A percentile compares a stretch with the other conserved stretches of the same genome.
phyloP scores from a whole-genome alignment of 202 grass and related monocot genomes.

The Carex arenaria region DNA sequence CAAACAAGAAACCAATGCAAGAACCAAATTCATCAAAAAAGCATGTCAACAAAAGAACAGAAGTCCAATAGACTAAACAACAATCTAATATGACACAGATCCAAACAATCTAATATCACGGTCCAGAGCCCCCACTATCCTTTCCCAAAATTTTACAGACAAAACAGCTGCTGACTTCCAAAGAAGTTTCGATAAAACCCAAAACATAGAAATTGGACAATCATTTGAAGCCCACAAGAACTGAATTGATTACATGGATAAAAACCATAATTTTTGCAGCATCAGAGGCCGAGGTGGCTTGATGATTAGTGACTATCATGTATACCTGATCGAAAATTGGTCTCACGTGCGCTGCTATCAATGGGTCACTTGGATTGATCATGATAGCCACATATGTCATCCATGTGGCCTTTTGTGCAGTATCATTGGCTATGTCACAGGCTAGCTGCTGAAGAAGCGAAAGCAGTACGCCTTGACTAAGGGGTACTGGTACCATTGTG shows the following conservation, averaged over 20 bases:
- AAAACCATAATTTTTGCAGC: constrained; percentile 44
- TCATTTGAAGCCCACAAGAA: constrained; percentile 79
- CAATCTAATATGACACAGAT: too few relatives aligned
- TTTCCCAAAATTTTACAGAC: constrained; percentile 48
- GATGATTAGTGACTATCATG: constrained; percentile 42
- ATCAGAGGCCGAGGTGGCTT: constrained; percentile 36
- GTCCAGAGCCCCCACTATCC: constrained; percentile 13
- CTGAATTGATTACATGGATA: constrained; percentile 81
- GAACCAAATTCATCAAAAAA: background rate
- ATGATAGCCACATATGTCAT: constrained; percentile 65
- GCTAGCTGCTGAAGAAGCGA: constrained; percentile 90
- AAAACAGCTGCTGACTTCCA: background rate
- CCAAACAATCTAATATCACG: background rate
- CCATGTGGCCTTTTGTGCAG: constrained; percentile 55
- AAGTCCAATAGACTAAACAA: constrained; percentile 13
- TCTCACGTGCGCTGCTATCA: constrained; percentile 57
- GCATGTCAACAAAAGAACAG: background rate
- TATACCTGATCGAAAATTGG: constrained; percentile 90
- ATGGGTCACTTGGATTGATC: constrained; percentile 60
- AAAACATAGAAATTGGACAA: background rate
- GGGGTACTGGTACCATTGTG: constrained; percentile 39
- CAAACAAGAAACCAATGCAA: background rate
- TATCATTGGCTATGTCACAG: constrained; percentile 67
- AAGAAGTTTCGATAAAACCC: constrained; percentile 13
- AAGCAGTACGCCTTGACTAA: constrained; percentile 85